Evolutionary conservation across 169 alveolate species (phyloP).

Genomic region (Plasmodium yoelii): DNA sequence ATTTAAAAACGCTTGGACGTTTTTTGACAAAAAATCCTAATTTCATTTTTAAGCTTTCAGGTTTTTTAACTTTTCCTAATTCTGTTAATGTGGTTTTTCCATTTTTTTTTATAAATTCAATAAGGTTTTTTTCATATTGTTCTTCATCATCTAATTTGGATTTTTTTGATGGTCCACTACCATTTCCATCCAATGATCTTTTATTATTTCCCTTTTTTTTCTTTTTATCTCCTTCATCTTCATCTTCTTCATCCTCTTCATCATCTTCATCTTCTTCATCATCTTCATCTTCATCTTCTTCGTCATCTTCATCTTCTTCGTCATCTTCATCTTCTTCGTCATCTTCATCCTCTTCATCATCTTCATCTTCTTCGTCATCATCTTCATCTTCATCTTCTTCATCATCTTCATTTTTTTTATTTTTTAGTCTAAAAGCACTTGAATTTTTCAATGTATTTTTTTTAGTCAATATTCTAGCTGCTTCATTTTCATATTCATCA

Average conservation of each 20-base stretch:
- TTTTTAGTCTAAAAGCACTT: conserved; percentile 20
- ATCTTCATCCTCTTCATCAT: conserved; percentile 47
- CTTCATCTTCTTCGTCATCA: conserved; percentile 79
- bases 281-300: conserved; percentile 77
- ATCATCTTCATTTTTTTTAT: conserved; percentile 70
- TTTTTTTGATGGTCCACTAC: conserved; percentile 57
- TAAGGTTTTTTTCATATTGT: conserved; percentile 81
- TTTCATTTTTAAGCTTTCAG: conserved; percentile 84
- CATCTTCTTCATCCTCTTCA: conserved; percentile 81
- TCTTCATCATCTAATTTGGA: conserved; percentile 67
- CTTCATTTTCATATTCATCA: conserved; percentile 86
- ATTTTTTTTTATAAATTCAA: conserved; percentile 85
- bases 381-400: conserved; percentile 80
- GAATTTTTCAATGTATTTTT: conserved; percentile 73
- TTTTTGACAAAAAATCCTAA: conserved; percentile 85
- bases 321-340: conserved; percentile 82
- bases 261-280: conserved; percentile 82
- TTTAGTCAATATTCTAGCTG: conserved; percentile 81
- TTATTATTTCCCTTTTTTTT: conserved; percentile 78
- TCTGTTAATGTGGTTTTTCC: conserved; percentile 86
- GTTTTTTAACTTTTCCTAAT: conserved; percentile 88
- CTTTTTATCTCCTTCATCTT: conserved; percentile 84
- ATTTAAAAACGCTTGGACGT: conserved; percentile 79
- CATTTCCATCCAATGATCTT: conserved; percentile 62
- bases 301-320: conserved; percentile 83